Evolutionary conservation across 2,329 filamentous ascomycete genomes (phyloP), one percentile per base, ranked within the genome.

Genomic region (Penicillium brevicompactum): DNA sequence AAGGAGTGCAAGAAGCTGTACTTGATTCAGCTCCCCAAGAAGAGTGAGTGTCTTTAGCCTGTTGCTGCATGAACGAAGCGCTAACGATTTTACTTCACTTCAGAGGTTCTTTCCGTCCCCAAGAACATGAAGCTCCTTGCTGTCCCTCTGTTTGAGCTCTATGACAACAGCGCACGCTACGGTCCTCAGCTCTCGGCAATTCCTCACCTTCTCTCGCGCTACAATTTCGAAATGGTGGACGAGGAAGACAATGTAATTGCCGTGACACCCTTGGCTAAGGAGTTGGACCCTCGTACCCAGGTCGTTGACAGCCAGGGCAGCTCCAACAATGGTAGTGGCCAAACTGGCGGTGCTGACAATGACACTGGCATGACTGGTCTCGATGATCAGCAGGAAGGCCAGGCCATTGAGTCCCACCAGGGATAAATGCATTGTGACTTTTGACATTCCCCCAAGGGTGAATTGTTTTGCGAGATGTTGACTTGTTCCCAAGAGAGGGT

Each of bases 1-100:
- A 99, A 99, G 80, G 94, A 99, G 80, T 96, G 93, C 80, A 99
- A 99, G 82, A 99, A 99, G 82, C 83, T 97, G 41, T 99, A 97
- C 76, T 92, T 97, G 59, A 96, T 99, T 63, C 91, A 96, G 73
- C 81, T 99, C 27, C 94, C 94, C 0, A 87, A 92, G 74, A 92
- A 88, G 66, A 97, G 92, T 96, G 83, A 58, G 80, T 86, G 30
- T 27, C 24, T 27, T 8, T 10, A 27, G 8, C 31, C 11, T 38
- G 34, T 6, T 24, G 9, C 13, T 5, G 3, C 24, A 1, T 11
- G 3, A n/a, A 11, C 5, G 11, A 11, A 11, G 4, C 38, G 32
- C 38, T 30, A 16, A 30, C 22, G 0, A 21, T 9, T n/a, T 5
- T 27, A 13, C 34, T n/a, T 21, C 31, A 14, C 30, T 42, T 8